Evolutionary conservation across 345 rosid genomes (phyloP), one percentile per base, ranked within the genome.

Genomic region (Salix viminalis): DNA sequence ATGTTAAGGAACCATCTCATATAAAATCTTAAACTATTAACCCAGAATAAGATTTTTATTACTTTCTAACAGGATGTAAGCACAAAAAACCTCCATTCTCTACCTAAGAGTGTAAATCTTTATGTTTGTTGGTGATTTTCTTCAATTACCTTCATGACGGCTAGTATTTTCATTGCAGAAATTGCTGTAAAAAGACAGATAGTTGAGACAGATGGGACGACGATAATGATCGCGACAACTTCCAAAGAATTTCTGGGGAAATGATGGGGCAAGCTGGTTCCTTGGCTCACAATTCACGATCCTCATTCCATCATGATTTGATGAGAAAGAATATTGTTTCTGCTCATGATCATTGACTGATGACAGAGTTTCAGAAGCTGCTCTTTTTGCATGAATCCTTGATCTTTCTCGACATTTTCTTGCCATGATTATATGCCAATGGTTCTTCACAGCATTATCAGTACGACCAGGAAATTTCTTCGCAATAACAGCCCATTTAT

Each of bases 401-500:
- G 73, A 79, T 64, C 74, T 84, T 79, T 90, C 90, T 1, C 94
- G 78, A 62, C 85, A 82, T 69, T 75, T 85, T 73, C 97, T 85
- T 10, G 97, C 99, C 97, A 93, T 95, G 65, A 95, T 89, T 42
- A 95, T 97, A 52, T 95, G 99, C 97, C 97, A 95, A 48, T 95
- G 99, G 81, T 95, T 95, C 93, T 95, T 95, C 50, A 95, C 97
- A 0, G 97, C 97, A 86, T 95, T 95, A 76, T 95, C 99, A 0
- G 99, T 95, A 5, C 99, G 88, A 37, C 99, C 99, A 0, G 97
- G 97, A 61, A 95, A 95, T 39, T 86, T 84, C 79, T 92, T 86
- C 1, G 97, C 92, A 32, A 95, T 95, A 65, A 90, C 82, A 0
- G 99, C 91, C 97, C 99, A 95, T 79, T 90, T 86, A 70, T 95